Evolutionary conservation across 768 basidiomycete species (phyloP).

Genomic region (Cystofilobasidium bisporidii): DNA sequence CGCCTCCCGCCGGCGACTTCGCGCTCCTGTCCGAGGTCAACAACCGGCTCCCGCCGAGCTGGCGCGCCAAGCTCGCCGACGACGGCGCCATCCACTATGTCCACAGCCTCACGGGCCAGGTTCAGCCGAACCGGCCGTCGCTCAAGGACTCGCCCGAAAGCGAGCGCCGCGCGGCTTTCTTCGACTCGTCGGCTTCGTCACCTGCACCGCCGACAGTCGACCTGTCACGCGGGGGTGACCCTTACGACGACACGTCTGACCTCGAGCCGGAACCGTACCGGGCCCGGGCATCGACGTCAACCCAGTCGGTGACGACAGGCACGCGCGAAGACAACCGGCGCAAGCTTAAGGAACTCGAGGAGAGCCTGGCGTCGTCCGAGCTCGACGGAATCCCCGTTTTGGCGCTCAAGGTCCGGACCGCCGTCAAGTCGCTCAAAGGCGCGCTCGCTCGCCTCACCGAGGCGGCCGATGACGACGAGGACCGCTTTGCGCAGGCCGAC

Average conservation of each 20-base stretch:
- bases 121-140: conserved; percentile 2
- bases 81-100: conserved; percentile 28
- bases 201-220: conserved; percentile 1
- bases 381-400: conserved; percentile 26
- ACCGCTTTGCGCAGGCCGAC: background rate
- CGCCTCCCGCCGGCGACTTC: conserved; percentile 12
- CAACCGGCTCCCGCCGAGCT: conserved; percentile 11
- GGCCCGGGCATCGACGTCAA: conserved; percentile 1
- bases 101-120: conserved; percentile 12
- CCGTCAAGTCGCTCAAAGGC: conserved; percentile 13
- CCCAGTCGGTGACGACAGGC: conserved; percentile 1
- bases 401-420: conserved; percentile 25
- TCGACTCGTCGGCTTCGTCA: conserved; percentile 17
- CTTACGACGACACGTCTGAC: conserved; percentile 5
- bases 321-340: conserved; percentile 9
- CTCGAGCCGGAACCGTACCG: conserved; percentile 3
- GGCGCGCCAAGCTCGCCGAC: conserved; percentile 23
- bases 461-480: background rate
- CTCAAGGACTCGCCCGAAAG: background rate
- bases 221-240: background rate
- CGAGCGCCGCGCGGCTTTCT: conserved; percentile 17
- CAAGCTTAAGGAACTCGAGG: conserved; percentile 18
- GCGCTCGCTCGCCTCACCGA: background rate
- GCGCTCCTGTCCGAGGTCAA: conserved; percentile 9
- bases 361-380: conserved; percentile 15